Evolutionary conservation across 192 early-diverging fungal species (phyloP).

Genomic region (Coemansia sp.): DNA sequence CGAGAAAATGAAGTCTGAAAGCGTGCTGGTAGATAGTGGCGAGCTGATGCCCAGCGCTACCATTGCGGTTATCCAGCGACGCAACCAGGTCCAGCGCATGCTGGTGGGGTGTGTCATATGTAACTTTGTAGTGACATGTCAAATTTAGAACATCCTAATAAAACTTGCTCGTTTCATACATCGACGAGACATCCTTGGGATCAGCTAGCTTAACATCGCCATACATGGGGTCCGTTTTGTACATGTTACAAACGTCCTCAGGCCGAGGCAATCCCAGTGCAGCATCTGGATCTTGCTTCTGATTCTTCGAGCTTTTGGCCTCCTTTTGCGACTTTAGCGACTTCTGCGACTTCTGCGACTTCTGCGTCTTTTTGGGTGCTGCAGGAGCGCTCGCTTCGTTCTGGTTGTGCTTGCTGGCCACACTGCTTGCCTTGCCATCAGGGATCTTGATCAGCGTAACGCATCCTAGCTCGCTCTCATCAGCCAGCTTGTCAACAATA

Average conservation of each 20-base stretch:
- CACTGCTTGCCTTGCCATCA: slow-evolving; percentile 80
- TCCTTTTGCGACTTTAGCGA: too few species aligned
- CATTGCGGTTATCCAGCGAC: slow-evolving; percentile 43
- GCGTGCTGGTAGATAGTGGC: slow-evolving; percentile 36
- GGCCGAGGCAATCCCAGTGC: slow-evolving; percentile 19
- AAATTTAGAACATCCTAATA: slow-evolving; percentile 9
- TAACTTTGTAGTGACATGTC: slow-evolving; percentile 22
- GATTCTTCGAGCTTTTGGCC: slow-evolving; percentile 14
- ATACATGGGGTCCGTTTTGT: slow-evolving; percentile 27
- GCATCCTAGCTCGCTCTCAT: slow-evolving; percentile 50
- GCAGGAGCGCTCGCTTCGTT: not conserved
- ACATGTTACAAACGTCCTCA: slow-evolving; percentile 24
- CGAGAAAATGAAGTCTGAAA: slow-evolving; percentile 20
- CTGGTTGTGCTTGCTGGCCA: slow-evolving; percentile 60
- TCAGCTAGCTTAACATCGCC: slow-evolving; percentile 30
- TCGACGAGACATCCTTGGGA: slow-evolving; percentile 12
- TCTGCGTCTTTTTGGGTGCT: slow-evolving; percentile 4
- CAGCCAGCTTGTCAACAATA: slow-evolving; percentile 73
- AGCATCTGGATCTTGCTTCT: slow-evolving; percentile 1
- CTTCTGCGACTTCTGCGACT: not conserved
- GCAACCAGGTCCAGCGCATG: slow-evolving; percentile 30
- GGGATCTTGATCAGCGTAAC: slow-evolving; percentile 84
- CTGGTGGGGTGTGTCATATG: slow-evolving; percentile 46
- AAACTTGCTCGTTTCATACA: slow-evolving; percentile 36
- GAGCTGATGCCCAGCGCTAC: slow-evolving; percentile 45